Evolutionary conservation across 169 alveolate genomes (phyloP).

Genomic region (Eimeria tenella): DNA sequence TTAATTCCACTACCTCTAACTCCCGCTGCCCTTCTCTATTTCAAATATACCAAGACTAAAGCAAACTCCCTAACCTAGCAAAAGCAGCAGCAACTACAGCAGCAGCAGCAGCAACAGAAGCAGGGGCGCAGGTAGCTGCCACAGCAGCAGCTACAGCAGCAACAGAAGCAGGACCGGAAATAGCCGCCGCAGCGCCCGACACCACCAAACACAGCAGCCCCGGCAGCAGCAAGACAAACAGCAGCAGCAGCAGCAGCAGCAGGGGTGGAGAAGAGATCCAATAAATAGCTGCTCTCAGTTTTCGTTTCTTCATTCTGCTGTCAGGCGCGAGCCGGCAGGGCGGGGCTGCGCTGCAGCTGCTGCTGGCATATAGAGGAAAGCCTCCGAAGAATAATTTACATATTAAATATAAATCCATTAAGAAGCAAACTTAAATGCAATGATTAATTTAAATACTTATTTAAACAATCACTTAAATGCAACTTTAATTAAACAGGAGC

Average conservation of each 20-base stretch:
- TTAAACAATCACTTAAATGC: background rate
- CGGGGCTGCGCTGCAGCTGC: background rate
- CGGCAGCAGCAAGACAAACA: background rate
- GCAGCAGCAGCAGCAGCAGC: conserved; percentile 23
- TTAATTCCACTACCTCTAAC: no score
- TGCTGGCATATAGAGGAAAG: background rate
- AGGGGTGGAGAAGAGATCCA: background rate
- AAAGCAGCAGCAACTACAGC: background rate
- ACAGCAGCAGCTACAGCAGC: conserved; percentile 7
- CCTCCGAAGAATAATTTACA: no score
- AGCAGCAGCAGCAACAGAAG: background rate
- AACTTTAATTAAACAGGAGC: background rate
- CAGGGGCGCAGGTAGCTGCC: no score
- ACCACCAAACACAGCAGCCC: background rate
- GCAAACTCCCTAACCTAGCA: no score
- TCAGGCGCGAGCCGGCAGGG: no score
- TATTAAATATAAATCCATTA: no score
- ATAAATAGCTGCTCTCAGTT: background rate
- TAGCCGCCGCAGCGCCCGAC: background rate
- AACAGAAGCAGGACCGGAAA: background rate
- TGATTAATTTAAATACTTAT: background rate
- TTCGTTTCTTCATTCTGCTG: background rate
- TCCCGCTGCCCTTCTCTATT: no score
- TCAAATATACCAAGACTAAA: no score
- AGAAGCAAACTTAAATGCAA: background rate